phyloP scores from a whole-genome alignment of 1,284 basidiomycete species.

The Porogramme epimiltina region DNA sequence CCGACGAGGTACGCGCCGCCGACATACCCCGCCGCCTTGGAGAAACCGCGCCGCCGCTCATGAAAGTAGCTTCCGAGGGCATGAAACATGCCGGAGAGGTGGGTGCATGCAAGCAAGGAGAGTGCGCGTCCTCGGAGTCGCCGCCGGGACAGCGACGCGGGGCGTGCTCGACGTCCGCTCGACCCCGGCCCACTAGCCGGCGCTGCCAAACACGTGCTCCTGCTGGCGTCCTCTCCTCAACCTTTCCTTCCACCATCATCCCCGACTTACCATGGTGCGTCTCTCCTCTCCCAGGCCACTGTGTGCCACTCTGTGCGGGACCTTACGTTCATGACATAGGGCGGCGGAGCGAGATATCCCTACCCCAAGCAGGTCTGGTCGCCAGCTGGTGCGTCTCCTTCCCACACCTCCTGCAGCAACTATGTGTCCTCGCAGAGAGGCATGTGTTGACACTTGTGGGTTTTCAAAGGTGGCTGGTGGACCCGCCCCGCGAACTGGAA shows the following conservation, averaged over 20 bases:
- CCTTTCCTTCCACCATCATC: conserved; percentile 21
- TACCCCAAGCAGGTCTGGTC: conserved; percentile 75
- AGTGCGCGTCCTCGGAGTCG: conserved; percentile 9
- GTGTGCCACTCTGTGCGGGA: neutral
- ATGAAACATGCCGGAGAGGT: conserved; percentile 26
- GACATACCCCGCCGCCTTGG: conserved; percentile 45
- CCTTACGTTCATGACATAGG: conserved; percentile 37
- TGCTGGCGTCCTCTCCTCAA: conserved; percentile 1
- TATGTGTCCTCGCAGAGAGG: no score
- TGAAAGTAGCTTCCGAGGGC: conserved; percentile 42
- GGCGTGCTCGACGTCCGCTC: conserved; percentile 2
- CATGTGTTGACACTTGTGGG: no score
- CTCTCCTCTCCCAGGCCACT: neutral
- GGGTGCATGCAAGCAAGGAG: conserved; percentile 17
- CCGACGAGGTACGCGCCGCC: conserved; percentile 74
- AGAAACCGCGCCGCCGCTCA: conserved; percentile 48
- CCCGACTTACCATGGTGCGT: conserved; percentile 25
- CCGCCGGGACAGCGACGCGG: conserved; percentile 1
- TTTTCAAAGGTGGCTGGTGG: conserved; percentile 86
- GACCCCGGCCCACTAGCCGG: conserved; percentile 16
- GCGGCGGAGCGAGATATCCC: conserved; percentile 68
- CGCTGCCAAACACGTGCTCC: conserved; percentile 30
- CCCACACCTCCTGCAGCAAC: neutral
- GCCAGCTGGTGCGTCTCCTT: conserved; percentile 50
- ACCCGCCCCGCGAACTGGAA: conserved; percentile 71